A percentile compares a stretch with the other conserved stretches of the same genome.
Conservation (phyloP, 129 eudicot genomes). For the Arctium minus region DNA sequence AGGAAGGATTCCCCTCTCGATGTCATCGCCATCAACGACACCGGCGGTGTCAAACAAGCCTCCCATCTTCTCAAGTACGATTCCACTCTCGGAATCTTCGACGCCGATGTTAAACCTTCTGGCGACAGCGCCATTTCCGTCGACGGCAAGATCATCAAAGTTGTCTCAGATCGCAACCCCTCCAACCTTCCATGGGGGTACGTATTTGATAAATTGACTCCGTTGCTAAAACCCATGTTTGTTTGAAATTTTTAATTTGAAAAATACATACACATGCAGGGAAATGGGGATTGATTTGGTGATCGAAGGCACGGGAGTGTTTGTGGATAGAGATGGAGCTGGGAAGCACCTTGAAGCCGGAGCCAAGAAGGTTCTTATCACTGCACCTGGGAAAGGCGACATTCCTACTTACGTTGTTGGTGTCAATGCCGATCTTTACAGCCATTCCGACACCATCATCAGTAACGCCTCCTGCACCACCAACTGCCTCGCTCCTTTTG, state of each 20-base stretch:
- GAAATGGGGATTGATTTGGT: constrained; percentile 82
- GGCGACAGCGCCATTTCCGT: constrained; percentile 75
- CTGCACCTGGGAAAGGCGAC: constrained; percentile 98
- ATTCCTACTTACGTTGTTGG: constrained; percentile 97
- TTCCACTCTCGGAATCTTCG: constrained; percentile 93
- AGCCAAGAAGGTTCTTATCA: constrained; percentile 96
- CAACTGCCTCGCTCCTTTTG: constrained; percentile 98
- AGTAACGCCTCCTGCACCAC: constrained; percentile 99
- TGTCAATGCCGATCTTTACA: constrained; percentile 76
- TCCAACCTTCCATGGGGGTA: constrained; percentile 80
- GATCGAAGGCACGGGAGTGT: constrained; percentile 93
- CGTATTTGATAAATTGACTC: neutral
- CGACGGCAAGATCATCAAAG: constrained; percentile 87
- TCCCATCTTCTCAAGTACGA: constrained; percentile 99
- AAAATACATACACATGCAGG: constrained; percentile 30
- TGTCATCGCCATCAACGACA: constrained; percentile 88
- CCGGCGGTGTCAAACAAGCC: constrained; percentile 96
- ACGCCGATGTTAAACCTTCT: constrained; percentile 78
- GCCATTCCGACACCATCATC: constrained; percentile 64
- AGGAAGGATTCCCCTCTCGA: constrained; percentile 93
- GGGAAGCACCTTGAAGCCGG: constrained; percentile 93
- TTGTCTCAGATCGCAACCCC: constrained; percentile 88
- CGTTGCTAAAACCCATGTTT: neutral
- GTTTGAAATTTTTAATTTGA: no score
- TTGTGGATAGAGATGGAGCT: constrained; percentile 96